Percentiles rank a stretch among this genome's conserved stretches.
Conservation (phyloP, 768 basidiomycete species). For the Trametes cinnabarina region DNA sequence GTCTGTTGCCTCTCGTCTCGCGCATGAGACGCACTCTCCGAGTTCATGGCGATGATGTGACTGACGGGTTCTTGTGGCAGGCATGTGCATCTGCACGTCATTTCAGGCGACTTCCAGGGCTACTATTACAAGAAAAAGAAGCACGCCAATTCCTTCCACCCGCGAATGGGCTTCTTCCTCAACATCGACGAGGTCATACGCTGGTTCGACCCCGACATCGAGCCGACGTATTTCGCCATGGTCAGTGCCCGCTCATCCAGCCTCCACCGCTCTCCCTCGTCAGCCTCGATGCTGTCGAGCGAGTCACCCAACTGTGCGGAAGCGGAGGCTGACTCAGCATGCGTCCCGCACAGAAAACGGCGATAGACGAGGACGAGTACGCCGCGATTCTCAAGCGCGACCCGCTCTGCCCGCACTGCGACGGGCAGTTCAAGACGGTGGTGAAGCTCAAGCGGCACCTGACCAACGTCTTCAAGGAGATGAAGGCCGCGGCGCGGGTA, state of each 20-base stretch:
- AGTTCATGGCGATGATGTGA: too few relatives aligned
- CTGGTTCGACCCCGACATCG: conserved; percentile 67
- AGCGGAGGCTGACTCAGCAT: not conserved
- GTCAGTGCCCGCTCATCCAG: conserved; percentile 39
- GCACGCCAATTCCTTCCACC: conserved; percentile 91
- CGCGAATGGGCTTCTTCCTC: conserved; percentile 79
- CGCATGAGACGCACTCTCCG: too few relatives aligned
- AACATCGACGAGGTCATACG: conserved; percentile 72
- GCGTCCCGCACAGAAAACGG: conserved; percentile 44
- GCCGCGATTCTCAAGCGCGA: conserved; percentile 66
- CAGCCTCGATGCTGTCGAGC: too few relatives aligned
- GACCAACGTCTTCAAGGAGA: conserved; percentile 36
- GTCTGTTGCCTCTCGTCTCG: not conserved
- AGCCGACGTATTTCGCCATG: conserved; percentile 46
- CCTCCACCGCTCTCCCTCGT: too few relatives aligned
- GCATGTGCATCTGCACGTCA: conserved; percentile 82
- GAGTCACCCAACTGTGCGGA: not conserved
- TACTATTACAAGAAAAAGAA: conserved; percentile 78
- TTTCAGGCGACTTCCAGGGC: conserved; percentile 75
- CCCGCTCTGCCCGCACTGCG: conserved; percentile 72
- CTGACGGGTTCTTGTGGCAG: conserved; percentile 34
- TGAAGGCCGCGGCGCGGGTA: conserved; percentile 32
- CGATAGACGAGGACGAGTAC: conserved; percentile 50
- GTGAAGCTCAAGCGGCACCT: conserved; percentile 75
- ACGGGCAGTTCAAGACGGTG: conserved; percentile 61